Evolutionary conservation across 1,284 basidiomycete genomes (phyloP).

Genomic region (Fomitopsis palustris): DNA sequence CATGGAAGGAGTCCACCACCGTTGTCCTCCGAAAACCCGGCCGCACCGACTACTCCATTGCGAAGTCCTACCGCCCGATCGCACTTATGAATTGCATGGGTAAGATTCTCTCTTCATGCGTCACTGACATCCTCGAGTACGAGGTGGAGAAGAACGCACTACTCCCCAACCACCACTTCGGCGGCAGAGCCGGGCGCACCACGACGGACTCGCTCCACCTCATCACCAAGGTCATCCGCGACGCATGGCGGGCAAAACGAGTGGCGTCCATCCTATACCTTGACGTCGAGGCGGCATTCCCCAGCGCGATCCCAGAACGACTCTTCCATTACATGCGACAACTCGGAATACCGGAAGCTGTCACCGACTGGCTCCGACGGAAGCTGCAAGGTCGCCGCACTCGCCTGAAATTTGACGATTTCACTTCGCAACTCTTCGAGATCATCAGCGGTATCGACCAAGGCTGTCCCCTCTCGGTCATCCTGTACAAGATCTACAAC

Average conservation of each 20-base stretch:
- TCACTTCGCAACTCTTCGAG: conserved; percentile 15
- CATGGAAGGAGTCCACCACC: conserved; percentile 30
- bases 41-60: conserved; percentile 29
- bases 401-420: conserved; percentile 28
- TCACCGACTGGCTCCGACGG: conserved; percentile 20
- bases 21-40: conserved; percentile 37
- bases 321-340: too few species aligned
- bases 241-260: conserved; percentile 30
- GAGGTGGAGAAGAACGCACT: conserved; percentile 1
- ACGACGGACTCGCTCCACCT: conserved; percentile 36
- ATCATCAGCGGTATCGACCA: conserved; percentile 31
- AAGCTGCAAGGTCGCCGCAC: conserved; percentile 23
- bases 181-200: conserved; percentile 30
- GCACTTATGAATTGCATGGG: conserved; percentile 34
- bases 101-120: conserved; percentile 29
- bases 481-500: conserved; percentile 34
- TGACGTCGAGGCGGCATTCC: background rate
- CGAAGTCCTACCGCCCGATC: conserved; percentile 37
- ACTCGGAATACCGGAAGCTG: conserved; percentile 24
- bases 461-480: conserved; percentile 31
- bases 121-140: conserved; percentile 20
- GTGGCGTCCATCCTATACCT: conserved; percentile 30
- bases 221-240: conserved; percentile 27
- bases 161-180: conserved; percentile 30
- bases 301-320: too few species aligned